Conservation (phyloP, 2,329 filamentous ascomycete species). For the Epichloe gansuensis region DNA sequence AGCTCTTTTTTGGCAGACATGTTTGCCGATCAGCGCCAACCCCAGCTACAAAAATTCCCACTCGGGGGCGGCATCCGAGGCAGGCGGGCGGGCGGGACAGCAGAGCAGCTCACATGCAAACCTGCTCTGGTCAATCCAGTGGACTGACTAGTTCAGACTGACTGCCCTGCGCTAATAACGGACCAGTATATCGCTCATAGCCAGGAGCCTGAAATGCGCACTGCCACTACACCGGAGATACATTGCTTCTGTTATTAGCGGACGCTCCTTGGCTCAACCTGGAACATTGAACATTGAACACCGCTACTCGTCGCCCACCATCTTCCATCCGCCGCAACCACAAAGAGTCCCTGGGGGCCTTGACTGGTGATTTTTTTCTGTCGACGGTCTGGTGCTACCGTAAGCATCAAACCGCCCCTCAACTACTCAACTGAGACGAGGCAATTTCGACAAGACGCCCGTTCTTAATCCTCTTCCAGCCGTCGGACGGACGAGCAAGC, state of each 20-base stretch:
- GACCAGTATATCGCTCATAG: conserved; percentile 7
- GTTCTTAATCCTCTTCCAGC: no score
- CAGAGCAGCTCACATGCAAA: no score
- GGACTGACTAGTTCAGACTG: no score
- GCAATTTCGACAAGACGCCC: neutral
- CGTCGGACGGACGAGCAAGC: neutral
- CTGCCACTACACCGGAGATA: conserved; percentile 3
- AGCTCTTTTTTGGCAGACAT: no score
- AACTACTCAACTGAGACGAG: neutral
- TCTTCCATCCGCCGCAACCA: neutral
- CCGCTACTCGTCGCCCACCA: neutral
- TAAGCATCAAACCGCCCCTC: no score
- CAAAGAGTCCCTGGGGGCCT: neutral
- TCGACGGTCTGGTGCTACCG: no score
- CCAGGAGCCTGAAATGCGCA: neutral
- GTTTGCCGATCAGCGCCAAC: neutral
- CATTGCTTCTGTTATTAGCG: conserved; percentile 6
- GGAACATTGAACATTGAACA: neutral
- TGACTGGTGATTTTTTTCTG: neutral
- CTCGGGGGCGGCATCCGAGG: no score
- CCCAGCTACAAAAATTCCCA: neutral
- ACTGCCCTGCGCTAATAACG: no score
- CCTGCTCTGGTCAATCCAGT: no score
- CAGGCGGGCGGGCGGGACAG: no score
- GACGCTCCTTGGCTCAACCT: neutral